Base-by-base conservation (phyloP, 202 grass and related monocot genomes). In the Digitaria exilis region DNA sequence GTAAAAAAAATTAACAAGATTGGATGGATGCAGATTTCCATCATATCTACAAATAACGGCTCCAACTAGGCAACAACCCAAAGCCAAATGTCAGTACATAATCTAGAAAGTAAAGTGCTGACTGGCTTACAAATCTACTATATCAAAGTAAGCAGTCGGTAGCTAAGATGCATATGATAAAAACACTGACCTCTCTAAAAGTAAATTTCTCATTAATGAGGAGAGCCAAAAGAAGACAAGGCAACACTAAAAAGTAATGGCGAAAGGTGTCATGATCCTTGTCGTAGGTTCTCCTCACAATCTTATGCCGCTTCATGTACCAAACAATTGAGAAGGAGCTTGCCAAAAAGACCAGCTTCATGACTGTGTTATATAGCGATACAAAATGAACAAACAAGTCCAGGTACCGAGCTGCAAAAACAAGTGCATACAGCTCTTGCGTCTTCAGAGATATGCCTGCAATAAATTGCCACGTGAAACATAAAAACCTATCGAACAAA, bases 331-430 rank as follows among this genome's bases (percentile, higher is more conserved):
- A 84, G 73, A 94, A 86, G 25, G 88, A 94, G 50, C 86, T 91
- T 6, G 76, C 88, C 72, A 94, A 64, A 80, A 94, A 94, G 52
- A 94, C 92, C 78, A 94, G 62, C 77, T 94, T 94, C 92, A 94
- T 94, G 58, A 89, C 21, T 2, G 88, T 89, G 48, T 94, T 94
- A 67, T 94, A 94, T 21, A 94, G 56, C 21, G 92, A 94, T 12
- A 89, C 18, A 46, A 87, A 94, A 69, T 81, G 81, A 58, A 82
- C 35, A 8, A 91, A 94, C 51, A 94, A 71, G 83, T 94, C 88
- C 65, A 94, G 58, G 66, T 93, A 93, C 30, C 91, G 91, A 39
- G 91, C 71, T 46, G 88, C 71, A 76, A 90, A 93, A 51, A 93
- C 71, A 73, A 93, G 79, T 25, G 86, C 91, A 57, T 93, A 93